Conservation (phyloP, 345 rosid genomes). For the Eucalyptus curtisii region DNA sequence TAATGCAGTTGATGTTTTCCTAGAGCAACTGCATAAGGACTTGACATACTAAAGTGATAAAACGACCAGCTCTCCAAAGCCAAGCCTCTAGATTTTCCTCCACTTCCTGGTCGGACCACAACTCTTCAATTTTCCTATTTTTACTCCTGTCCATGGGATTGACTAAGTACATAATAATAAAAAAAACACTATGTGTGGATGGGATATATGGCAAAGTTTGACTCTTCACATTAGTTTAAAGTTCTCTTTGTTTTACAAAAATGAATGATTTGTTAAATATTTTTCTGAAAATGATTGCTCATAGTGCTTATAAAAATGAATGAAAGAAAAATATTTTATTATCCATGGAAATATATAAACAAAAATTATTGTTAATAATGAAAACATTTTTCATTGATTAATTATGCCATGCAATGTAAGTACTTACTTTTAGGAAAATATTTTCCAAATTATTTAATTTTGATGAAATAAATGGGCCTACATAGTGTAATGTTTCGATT, state of each 20-base stretch:
- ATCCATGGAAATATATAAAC: not conserved
- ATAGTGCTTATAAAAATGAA: not conserved
- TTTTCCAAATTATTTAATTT: not conserved
- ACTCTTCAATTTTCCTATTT: not conserved
- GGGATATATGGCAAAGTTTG: not conserved
- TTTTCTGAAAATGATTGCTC: not conserved
- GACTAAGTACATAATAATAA: not conserved
- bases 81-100: not conserved
- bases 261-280: not conserved
- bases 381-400: not conserved
- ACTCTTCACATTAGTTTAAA: not conserved
- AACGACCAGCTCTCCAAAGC: not conserved
- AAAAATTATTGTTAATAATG: not conserved
- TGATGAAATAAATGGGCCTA: not conserved
- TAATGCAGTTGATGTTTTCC: not conserved
- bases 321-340: not conserved
- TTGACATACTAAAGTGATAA: not conserved
- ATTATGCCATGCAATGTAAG: not conserved
- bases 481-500: not conserved
- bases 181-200: not conserved
- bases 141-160: not conserved
- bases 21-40: not conserved
- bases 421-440: fast-evolving
- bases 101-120: not conserved
- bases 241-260: fast-evolving